These are phyloP conservation scores for Prototheca wickerhamii DNA, from an alignment of 163 green algal genomes.

Conservation along the genomic window DNA sequence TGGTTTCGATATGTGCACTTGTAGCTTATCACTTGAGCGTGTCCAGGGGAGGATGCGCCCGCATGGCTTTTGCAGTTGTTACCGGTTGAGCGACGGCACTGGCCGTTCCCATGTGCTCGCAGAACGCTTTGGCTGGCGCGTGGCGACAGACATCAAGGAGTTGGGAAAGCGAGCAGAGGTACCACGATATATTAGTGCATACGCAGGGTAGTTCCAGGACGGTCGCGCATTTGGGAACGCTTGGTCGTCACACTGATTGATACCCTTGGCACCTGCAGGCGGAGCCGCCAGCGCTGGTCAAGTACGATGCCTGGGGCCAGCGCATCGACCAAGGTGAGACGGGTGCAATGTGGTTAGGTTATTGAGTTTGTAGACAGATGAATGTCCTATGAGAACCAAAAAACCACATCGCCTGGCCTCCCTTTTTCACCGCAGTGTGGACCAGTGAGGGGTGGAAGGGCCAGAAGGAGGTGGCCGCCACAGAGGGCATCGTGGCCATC, in stretches of 20 bases:
- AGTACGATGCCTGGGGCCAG: conserved; percentile 14
- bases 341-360: neutral
- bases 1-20: no score
- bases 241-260: no score
- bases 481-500: conserved; percentile 16
- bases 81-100: no score
- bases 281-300: conserved; percentile 9
- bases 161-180: conserved; percentile 11
- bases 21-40: no score
- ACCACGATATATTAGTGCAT: no score
- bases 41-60: no score
- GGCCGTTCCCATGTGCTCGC: neutral
- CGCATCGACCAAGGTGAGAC: conserved; percentile 1
- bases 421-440: neutral
- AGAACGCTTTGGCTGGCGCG: conserved; percentile 13
- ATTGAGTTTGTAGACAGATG: no score
- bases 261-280: neutral
- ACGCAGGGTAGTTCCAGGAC: no score
- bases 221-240: no score
- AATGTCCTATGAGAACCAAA: neutral
- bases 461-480: conserved; percentile 9
- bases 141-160: conserved; percentile 11
- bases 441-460: neutral
- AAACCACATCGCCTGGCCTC: neutral
- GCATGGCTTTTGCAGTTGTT: no score